Conservation (phyloP, 1,284 basidiomycete species). For the Crucibulum parvulum region DNA sequence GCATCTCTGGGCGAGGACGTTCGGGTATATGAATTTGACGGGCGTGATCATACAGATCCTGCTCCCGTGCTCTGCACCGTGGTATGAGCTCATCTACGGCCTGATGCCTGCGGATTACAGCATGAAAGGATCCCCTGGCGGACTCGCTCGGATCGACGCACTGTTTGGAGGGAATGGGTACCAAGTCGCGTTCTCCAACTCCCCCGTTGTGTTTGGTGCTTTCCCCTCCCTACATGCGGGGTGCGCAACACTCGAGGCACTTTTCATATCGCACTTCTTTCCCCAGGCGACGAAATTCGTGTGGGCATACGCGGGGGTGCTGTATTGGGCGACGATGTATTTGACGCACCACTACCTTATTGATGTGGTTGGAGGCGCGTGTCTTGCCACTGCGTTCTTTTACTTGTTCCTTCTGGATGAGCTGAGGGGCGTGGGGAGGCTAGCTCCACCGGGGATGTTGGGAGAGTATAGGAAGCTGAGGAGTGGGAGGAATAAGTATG, state of each 20-base stretch:
- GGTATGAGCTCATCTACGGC: conserved; percentile 99
- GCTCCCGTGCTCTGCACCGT: conserved; percentile 94
- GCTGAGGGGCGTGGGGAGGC: conserved; percentile 67
- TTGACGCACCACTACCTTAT: conserved; percentile 98
- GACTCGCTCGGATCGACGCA: conserved; percentile 91
- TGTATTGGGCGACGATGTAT: conserved; percentile 99
- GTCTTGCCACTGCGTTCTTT: conserved; percentile 88
- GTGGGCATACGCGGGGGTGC: conserved; percentile 87
- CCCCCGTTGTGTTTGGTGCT: conserved; percentile 96
- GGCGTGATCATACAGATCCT: conserved; percentile 92
- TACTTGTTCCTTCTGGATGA: conserved; percentile 89
- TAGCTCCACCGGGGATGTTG: conserved; percentile 50
- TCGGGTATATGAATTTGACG: conserved; percentile 93
- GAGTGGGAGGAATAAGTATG: conserved; percentile 65
- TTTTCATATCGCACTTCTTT: conserved; percentile 97
- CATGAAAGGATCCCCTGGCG: conserved; percentile 93
- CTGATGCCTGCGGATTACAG: conserved; percentile 93
- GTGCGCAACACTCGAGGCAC: conserved; percentile 90
- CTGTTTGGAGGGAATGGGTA: conserved; percentile 86
- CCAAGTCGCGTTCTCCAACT: conserved; percentile 84
- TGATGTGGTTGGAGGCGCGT: conserved; percentile 94
- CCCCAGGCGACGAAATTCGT: conserved; percentile 72
- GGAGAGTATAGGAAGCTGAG: conserved; percentile 13
- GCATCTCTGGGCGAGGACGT: conserved; percentile 87
- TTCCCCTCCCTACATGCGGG: conserved; percentile 95